Evolutionary conservation across 306 rosid species (phyloP), one percentile per base, ranked within the genome.

Genomic region (Trifolium subterraneum): DNA sequence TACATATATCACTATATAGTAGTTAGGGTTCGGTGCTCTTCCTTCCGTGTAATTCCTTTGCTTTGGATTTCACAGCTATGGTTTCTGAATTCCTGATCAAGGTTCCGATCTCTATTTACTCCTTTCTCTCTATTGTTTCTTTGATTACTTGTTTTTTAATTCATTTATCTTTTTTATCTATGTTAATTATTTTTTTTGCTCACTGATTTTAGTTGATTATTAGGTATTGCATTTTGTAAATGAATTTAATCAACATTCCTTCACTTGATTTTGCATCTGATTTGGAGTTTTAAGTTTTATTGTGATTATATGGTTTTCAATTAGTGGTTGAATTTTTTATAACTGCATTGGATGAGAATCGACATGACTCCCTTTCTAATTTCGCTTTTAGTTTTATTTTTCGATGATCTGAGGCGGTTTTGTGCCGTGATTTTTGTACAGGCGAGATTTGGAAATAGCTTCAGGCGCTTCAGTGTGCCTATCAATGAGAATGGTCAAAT

Each of bases 401-500:
- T 44, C 41, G 27, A 29, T 71, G 52, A 71, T n/a, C n/a, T n/a
- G n/a, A n/a, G n/a, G n/a, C n/a, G n/a, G n/a, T n/a, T n/a, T n/a
- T n/a, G n/a, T n/a, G n/a, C n/a, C n/a, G n/a, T n/a, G n/a, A n/a
- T 61, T 33, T 51, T 64, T 51, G 20, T 68, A 14, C 80, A 94
- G 98, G 96, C 85, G 29, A 84, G 86, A 41, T 81, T 76, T 85
- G 93, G 82, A 59, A 86, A 87, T 62, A 79, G 79, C 18, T 88
- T 88, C 44, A 79, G 96, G 84, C 99, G 99, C 45, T 87, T 95
- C 71, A 85, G 44, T 78, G 93, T 84, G 11, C 27, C 16, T 20
- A 69, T 87, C n/a, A 66, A 77, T 55, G 88, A 83, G 56, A 79
- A 82, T 10, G 80, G 78, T 55, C 64, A 48, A 33, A 76, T 95